These are phyloP conservation scores for Chenopodium formosanum DNA, from an alignment of 148 eudicot species.

Conservation along the genomic window DNA sequence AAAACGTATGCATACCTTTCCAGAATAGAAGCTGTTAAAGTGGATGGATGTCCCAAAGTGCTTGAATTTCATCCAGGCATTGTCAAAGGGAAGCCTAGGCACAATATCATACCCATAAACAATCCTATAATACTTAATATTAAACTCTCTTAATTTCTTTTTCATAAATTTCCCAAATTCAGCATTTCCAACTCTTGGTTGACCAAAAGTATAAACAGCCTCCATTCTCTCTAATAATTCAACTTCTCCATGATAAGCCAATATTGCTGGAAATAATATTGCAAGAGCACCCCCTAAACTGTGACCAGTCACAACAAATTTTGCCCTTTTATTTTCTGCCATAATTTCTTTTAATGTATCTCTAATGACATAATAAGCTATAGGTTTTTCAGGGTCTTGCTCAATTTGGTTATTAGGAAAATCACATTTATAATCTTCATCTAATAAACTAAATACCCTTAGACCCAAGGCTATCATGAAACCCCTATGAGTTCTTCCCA, in stretches of 20 bases:
- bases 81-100: conserved; percentile 61
- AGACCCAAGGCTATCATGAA: conserved; percentile 74
- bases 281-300: conserved; percentile 87
- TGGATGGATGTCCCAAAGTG: conserved; percentile 71
- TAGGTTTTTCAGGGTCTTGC: conserved; percentile 15
- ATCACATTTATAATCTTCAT: conserved; percentile 21
- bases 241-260: conserved; percentile 49
- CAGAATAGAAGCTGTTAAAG: conserved; percentile 59
- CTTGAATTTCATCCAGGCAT: conserved; percentile 42
- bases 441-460: conserved; percentile 23
- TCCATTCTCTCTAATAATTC: conserved; percentile 40
- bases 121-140: conserved; percentile 49
- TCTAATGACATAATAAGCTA: conserved; percentile 57
- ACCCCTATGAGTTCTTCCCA: conserved; percentile 66
- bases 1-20: conserved; percentile 34
- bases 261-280: conserved; percentile 53
- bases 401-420: conserved; percentile 40
- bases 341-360: conserved; percentile 37
- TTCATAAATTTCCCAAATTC: conserved; percentile 49
- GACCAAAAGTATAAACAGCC: conserved; percentile 72
- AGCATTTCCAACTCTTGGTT: conserved; percentile 76
- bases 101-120: conserved; percentile 73
- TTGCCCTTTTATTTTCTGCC: conserved; percentile 25
- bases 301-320: conserved; percentile 69
- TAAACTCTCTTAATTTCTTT: conserved; percentile 24